Evolutionary conservation across 108 stramenopile genomes (phyloP).

Genomic region (Cyclotella kingstonii): DNA sequence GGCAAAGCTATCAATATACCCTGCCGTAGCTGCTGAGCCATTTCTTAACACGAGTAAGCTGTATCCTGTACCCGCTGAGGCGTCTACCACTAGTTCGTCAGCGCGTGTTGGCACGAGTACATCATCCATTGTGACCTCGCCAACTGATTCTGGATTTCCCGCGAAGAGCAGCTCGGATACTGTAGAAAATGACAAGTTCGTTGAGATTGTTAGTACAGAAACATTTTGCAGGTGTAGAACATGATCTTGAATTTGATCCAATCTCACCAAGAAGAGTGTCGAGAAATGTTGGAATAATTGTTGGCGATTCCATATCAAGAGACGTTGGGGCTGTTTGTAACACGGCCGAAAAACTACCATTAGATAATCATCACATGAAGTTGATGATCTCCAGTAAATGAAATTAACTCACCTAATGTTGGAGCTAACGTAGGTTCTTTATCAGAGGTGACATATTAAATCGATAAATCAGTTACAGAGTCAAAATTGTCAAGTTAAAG

Average conservation of each 20-base stretch:
- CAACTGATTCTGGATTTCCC: constrained; percentile 1
- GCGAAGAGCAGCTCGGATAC: constrained; percentile 8
- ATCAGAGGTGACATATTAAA: no score
- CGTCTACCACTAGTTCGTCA: constrained; percentile 12
- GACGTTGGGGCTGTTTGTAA: not conserved
- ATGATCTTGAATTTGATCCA: not conserved
- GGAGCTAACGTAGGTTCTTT: not conserved
- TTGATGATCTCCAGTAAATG: not conserved
- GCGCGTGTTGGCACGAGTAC: not conserved
- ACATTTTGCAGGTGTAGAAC: not conserved
- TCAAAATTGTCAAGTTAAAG: no score
- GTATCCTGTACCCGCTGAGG: constrained; percentile 8
- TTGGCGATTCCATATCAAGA: not conserved
- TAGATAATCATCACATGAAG: not conserved
- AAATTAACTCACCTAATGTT: not conserved
- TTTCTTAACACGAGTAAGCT: constrained; percentile 6
- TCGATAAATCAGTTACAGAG: no score
- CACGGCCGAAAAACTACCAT: not conserved
- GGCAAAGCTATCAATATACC: not conserved
- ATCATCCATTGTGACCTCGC: not conserved
- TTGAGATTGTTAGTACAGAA: not conserved
- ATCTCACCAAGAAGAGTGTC: constrained; percentile 3
- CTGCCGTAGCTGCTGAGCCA: constrained; percentile 7
- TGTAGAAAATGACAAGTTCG: not conserved
- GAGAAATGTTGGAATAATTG: not conserved